A percentile compares a stretch with the other conserved stretches of the same genome.
Evolutionary conservation across 2,329 filamentous ascomycete species (phyloP).

Genomic region (Alternaria arbusti): DNA sequence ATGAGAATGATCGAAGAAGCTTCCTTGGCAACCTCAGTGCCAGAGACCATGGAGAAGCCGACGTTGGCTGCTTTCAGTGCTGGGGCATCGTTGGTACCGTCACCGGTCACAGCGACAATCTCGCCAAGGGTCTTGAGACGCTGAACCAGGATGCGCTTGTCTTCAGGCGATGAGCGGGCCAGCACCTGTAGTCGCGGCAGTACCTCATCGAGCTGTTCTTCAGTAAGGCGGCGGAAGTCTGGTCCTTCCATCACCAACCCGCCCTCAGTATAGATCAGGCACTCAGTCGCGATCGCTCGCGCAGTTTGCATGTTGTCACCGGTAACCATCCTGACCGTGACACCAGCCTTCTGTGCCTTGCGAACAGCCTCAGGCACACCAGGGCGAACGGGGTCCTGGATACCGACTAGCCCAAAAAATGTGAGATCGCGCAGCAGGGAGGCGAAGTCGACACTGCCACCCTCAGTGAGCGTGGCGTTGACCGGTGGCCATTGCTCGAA

Average conservation of each 20-base stretch:
- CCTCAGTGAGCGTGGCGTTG: conserved; percentile 23
- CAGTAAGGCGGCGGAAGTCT: conserved; percentile 84
- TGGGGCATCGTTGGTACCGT: conserved; percentile 96
- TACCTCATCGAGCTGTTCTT: conserved; percentile 78
- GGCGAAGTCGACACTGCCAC: conserved; percentile 27
- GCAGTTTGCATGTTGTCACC: conserved; percentile 96
- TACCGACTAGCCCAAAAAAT: conserved; percentile 86
- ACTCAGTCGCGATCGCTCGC: conserved; percentile 93
- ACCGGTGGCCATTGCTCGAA: conserved; percentile 45
- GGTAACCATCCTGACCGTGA: conserved; percentile 95
- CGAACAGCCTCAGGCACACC: conserved; percentile 85
- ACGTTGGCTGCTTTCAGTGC: conserved; percentile 98
- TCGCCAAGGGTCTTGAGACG: conserved; percentile 87
- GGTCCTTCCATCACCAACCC: conserved; percentile 85
- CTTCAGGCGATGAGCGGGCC: conserved; percentile 91
- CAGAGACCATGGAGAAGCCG: conserved; percentile 93
- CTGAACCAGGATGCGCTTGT: conserved; percentile 95
- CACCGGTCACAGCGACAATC: conserved; percentile 97
- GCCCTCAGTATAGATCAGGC: conserved; percentile 81
- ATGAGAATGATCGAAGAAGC: conserved; percentile 97
- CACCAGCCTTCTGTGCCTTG: conserved; percentile 88
- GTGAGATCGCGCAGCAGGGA: conserved; percentile 62
- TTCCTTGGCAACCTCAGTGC: conserved; percentile 93
- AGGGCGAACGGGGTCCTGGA: conserved; percentile 92
- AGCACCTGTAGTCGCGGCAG: conserved; percentile 85